These are phyloP conservation scores for Pythium aphanidermatum DNA, from an alignment of 352 stramenopile genomes.

Conservation along the genomic window DNA sequence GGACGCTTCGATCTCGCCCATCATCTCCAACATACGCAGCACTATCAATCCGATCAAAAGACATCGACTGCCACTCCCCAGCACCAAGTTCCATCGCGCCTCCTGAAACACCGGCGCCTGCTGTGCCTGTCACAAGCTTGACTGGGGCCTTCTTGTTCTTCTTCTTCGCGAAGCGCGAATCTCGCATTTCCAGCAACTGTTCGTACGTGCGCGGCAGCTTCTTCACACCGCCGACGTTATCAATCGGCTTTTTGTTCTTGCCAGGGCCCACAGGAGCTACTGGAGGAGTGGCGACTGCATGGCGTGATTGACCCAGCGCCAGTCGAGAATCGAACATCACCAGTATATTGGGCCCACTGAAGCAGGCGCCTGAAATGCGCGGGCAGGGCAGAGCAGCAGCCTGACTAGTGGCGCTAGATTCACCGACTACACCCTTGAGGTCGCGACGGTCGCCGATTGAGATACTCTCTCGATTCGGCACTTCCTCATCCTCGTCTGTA, in stretches of 20 bases:
- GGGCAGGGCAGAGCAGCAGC: slow-evolving; percentile 56
- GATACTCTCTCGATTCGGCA: slow-evolving; percentile 2
- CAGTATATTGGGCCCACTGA: slow-evolving; percentile 82
- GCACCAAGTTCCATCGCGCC: slow-evolving; percentile 25
- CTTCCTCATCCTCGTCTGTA: slow-evolving; percentile 14
- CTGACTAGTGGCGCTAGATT: not conserved
- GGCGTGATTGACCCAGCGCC: slow-evolving; percentile 64
- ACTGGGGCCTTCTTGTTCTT: slow-evolving; percentile 67
- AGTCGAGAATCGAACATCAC: slow-evolving; percentile 81
- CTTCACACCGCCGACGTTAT: slow-evolving; percentile 18
- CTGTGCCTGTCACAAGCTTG: not conserved
- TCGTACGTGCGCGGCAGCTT: slow-evolving; percentile 73
- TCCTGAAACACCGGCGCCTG: not conserved
- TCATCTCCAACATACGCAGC: slow-evolving; percentile 4
- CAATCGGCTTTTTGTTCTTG: slow-evolving; percentile 34
- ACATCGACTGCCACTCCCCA: slow-evolving; percentile 1
- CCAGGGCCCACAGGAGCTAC: slow-evolving; percentile 42
- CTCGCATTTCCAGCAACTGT: slow-evolving; percentile 61
- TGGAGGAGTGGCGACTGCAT: slow-evolving; percentile 29
- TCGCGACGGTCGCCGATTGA: not conserved
- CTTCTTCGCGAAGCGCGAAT: slow-evolving; percentile 71
- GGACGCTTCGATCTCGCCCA: slow-evolving; percentile 8
- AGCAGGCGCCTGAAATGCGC: slow-evolving; percentile 70
- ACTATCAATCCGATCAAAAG: slow-evolving; percentile 10
- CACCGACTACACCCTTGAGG: not conserved